Percentiles rank a stretch among this genome's conserved stretches.
phyloP scores from a whole-genome alignment of 78 protist genomes.

The Cavenderia fasciculata region DNA sequence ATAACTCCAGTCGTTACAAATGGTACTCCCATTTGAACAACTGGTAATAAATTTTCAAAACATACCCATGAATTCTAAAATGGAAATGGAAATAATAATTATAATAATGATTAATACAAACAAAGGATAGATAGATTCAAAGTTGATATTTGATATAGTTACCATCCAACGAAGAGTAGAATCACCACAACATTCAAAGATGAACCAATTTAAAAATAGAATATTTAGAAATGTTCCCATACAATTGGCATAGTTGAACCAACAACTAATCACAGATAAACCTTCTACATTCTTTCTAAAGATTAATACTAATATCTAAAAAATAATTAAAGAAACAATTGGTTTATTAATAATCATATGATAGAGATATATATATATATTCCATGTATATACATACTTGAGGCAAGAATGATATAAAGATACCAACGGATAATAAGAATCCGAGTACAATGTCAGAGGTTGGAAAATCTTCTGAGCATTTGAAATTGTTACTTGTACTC shows the following conservation, averaged over 20 bases:
- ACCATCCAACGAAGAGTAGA: too few species aligned
- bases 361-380: background rate
- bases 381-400: background rate
- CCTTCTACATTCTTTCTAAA: conserved; percentile 73
- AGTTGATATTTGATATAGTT: background rate
- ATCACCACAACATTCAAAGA: conserved; percentile 45
- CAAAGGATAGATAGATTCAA: too few species aligned
- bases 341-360: background rate
- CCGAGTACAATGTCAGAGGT: conserved; percentile 38
- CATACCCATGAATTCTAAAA: conserved; percentile 53
- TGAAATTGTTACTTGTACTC: conserved; percentile 22
- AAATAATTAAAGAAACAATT: background rate
- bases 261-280: conserved; percentile 65
- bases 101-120: too few species aligned
- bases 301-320: conserved; percentile 24
- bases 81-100: too few species aligned
- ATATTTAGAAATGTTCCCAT: conserved; percentile 55
- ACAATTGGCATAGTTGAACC: conserved; percentile 67
- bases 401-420: conserved; percentile 54
- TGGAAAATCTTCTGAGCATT: conserved; percentile 17
- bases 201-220: conserved; percentile 59
- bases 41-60: conserved; percentile 61
- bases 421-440: conserved; percentile 34
- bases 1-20: conserved; percentile 36
- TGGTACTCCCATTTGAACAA: conserved; percentile 38